These are phyloP conservation scores for Conoideocrella luteorostrata DNA, from an alignment of 2,329 filamentous ascomycete genomes.

Conservation along the genomic window DNA sequence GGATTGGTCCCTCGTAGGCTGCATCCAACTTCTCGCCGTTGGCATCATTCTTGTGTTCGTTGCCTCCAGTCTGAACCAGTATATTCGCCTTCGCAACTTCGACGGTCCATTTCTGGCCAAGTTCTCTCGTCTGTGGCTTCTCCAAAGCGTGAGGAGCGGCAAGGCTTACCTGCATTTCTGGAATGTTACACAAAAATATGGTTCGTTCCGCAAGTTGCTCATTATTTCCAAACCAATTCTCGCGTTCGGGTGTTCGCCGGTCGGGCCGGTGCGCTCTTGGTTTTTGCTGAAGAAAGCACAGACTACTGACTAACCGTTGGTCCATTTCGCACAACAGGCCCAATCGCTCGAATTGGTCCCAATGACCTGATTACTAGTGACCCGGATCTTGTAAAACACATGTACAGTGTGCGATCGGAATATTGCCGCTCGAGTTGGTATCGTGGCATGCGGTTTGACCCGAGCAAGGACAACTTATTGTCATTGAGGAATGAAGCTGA, in stretches of 20 bases:
- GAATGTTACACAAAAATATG: constrained; percentile 21
- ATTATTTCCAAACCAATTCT: too few relatives aligned
- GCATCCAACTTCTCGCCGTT: neutral
- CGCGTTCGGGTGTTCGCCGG: too few relatives aligned
- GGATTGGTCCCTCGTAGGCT: constrained; percentile 1
- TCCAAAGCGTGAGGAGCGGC: constrained; percentile 1
- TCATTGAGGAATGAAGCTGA: constrained; percentile 38
- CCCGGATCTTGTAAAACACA: constrained; percentile 33
- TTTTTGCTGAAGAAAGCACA: neutral
- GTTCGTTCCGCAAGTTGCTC: constrained; percentile 12
- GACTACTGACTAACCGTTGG: neutral
- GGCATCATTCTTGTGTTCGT: neutral
- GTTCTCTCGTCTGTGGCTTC: constrained; percentile 3
- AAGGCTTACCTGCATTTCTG: constrained; percentile 12
- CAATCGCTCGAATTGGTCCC: constrained; percentile 29
- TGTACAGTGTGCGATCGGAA: constrained; percentile 28
- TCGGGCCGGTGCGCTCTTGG: too few relatives aligned
- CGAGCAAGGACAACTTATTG: constrained; percentile 42
- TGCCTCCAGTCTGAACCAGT: constrained; percentile 1
- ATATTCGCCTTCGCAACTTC: constrained; percentile 7
- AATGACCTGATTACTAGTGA: constrained; percentile 40
- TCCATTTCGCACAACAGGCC: constrained; percentile 14
- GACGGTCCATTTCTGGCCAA: constrained; percentile 4
- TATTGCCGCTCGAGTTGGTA: constrained; percentile 35
- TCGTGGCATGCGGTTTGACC: constrained; percentile 42